phyloP scores from a whole-genome alignment of 768 basidiomycete species.

The Agaricus subrufescens region DNA sequence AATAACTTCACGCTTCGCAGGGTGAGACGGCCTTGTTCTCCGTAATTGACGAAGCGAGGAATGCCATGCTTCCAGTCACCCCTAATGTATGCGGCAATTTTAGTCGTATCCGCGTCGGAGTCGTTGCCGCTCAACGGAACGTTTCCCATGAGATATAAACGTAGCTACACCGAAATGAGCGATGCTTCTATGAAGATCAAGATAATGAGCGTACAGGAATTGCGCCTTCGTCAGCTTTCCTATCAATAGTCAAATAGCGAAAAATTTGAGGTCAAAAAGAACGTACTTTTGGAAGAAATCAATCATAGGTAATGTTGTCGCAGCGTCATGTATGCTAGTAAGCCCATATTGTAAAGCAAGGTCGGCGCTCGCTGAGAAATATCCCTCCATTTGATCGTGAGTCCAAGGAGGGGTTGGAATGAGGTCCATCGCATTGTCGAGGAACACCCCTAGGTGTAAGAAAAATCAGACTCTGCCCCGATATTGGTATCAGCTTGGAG shows the following conservation, averaged over 20 bases:
- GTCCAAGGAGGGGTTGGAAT: slow-evolving; percentile 65
- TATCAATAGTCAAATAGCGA: slow-evolving; percentile 21
- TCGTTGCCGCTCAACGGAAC: slow-evolving; percentile 4
- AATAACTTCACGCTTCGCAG: slow-evolving; percentile 70
- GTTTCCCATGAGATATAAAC: slow-evolving; percentile 13
- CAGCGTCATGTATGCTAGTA: slow-evolving; percentile 86
- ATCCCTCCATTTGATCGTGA: slow-evolving; percentile 50
- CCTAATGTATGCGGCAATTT: slow-evolving; percentile 24
- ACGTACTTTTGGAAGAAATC: slow-evolving; percentile 62
- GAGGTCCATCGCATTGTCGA: slow-evolving; percentile 85
- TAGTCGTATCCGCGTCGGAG: background rate
- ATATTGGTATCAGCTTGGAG: background rate
- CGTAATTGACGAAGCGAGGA: slow-evolving; percentile 55
- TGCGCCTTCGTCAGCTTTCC: slow-evolving; percentile 61
- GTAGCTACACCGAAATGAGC: slow-evolving; percentile 7
- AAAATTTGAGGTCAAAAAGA: background rate
- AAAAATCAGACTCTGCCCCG: background rate
- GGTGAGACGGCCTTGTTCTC: slow-evolving; percentile 47
- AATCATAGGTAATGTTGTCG: slow-evolving; percentile 42
- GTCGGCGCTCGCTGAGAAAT: slow-evolving; percentile 56
- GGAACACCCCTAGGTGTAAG: slow-evolving; percentile 53
- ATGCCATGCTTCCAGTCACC: slow-evolving; percentile 65
- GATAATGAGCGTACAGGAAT: slow-evolving; percentile 52
- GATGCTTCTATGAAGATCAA: background rate
- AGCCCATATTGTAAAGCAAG: slow-evolving; percentile 78